A percentile compares a stretch with the other conserved stretches of the same genome.
phyloP scores from a whole-genome alignment of 179 eudicot species.

The Beta lomatogona region DNA sequence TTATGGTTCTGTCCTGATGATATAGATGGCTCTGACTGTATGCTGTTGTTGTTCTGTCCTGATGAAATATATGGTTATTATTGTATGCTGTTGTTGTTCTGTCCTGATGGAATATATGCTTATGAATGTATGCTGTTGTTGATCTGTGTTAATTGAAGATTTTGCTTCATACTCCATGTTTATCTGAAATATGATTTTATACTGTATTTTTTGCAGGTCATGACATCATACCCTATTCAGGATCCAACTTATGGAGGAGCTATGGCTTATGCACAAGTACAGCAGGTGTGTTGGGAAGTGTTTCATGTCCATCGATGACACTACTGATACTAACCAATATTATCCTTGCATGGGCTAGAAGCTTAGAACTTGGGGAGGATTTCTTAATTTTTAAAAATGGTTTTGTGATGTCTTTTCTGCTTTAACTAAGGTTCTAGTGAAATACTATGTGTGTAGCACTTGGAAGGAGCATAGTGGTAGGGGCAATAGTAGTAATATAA shows the following conservation, averaged over 20 bases:
- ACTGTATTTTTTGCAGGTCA: conserved; percentile 11
- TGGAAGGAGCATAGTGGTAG: background rate
- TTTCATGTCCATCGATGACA: background rate
- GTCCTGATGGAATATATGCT: background rate
- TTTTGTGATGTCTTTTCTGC: background rate
- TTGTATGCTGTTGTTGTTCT: no score
- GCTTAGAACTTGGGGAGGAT: no score
- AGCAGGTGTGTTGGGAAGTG: conserved; percentile 33
- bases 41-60: no score
- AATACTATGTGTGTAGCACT: background rate
- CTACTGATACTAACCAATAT: background rate
- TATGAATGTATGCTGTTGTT: background rate
- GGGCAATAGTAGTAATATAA: background rate
- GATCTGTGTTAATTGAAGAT: background rate
- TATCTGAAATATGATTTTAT: background rate
- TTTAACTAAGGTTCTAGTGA: background rate
- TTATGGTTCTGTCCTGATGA: background rate
- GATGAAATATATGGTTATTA: no score
- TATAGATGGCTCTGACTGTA: no score
- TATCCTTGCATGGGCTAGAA: background rate
- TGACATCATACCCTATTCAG: conserved; percentile 37
- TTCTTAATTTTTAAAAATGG: background rate
- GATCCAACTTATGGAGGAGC: conserved; percentile 34
- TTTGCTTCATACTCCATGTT: background rate
- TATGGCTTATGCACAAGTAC: conserved; percentile 36